Conservation (phyloP, 1,284 basidiomycete species). For the Puccinia polysora region DNA sequence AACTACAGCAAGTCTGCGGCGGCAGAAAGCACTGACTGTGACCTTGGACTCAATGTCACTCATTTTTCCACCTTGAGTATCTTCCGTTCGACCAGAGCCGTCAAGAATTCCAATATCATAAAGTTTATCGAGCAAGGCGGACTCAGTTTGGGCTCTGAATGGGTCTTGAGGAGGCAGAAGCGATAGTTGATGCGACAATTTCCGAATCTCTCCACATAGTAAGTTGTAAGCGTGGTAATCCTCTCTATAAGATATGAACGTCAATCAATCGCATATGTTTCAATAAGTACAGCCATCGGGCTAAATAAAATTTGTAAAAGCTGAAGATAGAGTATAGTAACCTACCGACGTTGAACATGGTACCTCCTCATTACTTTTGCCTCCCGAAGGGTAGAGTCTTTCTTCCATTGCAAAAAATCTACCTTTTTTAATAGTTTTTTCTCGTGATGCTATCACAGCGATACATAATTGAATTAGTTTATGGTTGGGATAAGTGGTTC, state of each 20-base stretch:
- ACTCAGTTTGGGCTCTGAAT: conserved; percentile 78
- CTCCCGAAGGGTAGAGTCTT: conserved; percentile 86
- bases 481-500: too few species aligned
- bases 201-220: conserved; percentile 79
- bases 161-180: conserved; percentile 85
- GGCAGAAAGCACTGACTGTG: conserved; percentile 88
- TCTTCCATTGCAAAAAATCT: conserved; percentile 75
- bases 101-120: conserved; percentile 93
- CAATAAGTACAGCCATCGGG: not conserved
- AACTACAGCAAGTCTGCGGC: conserved; percentile 83
- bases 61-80: conserved; percentile 59
- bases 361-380: conserved; percentile 92
- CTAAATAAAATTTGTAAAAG: not conserved
- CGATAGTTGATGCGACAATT: conserved; percentile 79
- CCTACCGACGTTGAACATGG: conserved; percentile 74
- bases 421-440: conserved; percentile 78
- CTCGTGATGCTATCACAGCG: conserved; percentile 45
- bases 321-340: not conserved
- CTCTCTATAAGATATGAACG: conserved; percentile 15
- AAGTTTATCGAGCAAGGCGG: conserved; percentile 80
- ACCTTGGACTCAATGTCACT: conserved; percentile 91
- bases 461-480: too few species aligned
- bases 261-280: too few species aligned
- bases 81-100: conserved; percentile 60
- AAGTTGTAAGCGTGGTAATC: conserved; percentile 74